These are phyloP conservation scores for Fusarium brevicatenulatum DNA, from an alignment of 2,329 filamentous ascomycete species.

Conservation along the genomic window DNA sequence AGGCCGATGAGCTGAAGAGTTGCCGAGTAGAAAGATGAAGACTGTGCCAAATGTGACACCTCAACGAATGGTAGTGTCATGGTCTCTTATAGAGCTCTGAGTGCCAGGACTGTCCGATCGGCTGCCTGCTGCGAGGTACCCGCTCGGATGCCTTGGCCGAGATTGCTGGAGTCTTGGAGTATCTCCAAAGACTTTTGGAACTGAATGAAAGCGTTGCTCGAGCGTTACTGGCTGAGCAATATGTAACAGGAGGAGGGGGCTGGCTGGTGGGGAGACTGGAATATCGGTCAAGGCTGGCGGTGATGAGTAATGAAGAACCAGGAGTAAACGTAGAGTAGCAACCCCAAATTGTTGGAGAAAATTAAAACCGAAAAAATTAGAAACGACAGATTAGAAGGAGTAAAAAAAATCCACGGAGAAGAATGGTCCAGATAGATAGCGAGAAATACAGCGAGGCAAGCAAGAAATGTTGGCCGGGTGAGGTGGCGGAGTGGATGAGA, in stretches of 20 bases:
- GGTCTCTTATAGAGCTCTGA: slow-evolving; percentile 34
- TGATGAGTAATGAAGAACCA: slow-evolving; percentile 34
- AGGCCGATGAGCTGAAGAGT: slow-evolving; percentile 82
- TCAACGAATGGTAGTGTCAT: slow-evolving; percentile 63
- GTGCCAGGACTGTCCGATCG: slow-evolving; percentile 31
- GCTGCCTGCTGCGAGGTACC: slow-evolving; percentile 38
- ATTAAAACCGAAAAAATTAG: neutral
- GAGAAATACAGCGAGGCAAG: slow-evolving; percentile 22
- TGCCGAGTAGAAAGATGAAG: slow-evolving; percentile 85
- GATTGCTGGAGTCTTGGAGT: slow-evolving; percentile 24
- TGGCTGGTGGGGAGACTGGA: slow-evolving; percentile 35
- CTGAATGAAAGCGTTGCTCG: slow-evolving; percentile 18
- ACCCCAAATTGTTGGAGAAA: slow-evolving; percentile 6
- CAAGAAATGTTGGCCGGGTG: slow-evolving; percentile 25
- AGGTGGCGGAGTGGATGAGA: slow-evolving; percentile 39
- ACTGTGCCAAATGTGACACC: slow-evolving; percentile 81
- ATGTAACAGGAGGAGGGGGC: slow-evolving; percentile 17
- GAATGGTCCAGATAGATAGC: slow-evolving; percentile 9
- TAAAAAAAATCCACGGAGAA: slow-evolving; percentile 12
- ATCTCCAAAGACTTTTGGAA: slow-evolving; percentile 20
- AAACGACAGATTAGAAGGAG: slow-evolving; percentile 24
- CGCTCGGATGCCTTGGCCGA: slow-evolving; percentile 37
- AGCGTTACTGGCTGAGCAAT: slow-evolving; percentile 35
- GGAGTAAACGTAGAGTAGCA: slow-evolving; percentile 8
- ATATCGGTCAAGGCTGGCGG: slow-evolving; percentile 35